A percentile compares a stretch with the other conserved stretches of the same genome.
Evolutionary conservation across 768 basidiomycete genomes (phyloP).

Genomic region (Suillus hirtellus): DNA sequence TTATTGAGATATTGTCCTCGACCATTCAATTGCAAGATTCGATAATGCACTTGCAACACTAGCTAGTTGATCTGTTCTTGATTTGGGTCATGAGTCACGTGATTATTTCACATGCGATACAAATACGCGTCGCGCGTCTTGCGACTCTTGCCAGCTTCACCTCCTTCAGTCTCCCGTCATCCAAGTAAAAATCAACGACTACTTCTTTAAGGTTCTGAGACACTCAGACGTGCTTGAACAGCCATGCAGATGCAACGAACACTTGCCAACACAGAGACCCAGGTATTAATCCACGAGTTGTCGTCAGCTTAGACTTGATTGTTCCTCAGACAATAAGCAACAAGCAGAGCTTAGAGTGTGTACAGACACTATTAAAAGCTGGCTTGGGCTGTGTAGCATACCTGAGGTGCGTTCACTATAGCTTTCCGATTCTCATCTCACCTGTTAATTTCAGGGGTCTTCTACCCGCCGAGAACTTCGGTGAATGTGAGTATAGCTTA

Average conservation of each 20-base stretch:
- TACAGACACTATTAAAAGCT: constrained; percentile 71
- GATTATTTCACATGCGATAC: constrained; percentile 12
- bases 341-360: constrained; percentile 64
- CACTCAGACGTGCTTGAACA: background rate
- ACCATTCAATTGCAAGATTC: background rate
- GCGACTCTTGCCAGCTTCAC: constrained; percentile 8
- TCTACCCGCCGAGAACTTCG: constrained; percentile 79
- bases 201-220: background rate
- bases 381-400: constrained; percentile 78
- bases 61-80: background rate
- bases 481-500: constrained; percentile 48
- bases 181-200: background rate
- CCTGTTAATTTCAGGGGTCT: constrained; percentile 52
- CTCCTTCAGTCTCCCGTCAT: constrained; percentile 1
- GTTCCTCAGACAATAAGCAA: constrained; percentile 46
- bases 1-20: background rate
- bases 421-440: background rate
- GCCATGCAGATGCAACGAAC: constrained; percentile 29
- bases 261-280: constrained; percentile 21
- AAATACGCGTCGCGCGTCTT: constrained; percentile 23
- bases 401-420: constrained; percentile 48
- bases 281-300: constrained; percentile 19
- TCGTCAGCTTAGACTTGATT: constrained; percentile 11
- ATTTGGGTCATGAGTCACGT: constrained; percentile 20
- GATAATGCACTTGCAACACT: background rate